These are phyloP conservation scores for Microcyclosporella mali DNA, from an alignment of 2,329 filamentous ascomycete species.

Conservation along the genomic window DNA sequence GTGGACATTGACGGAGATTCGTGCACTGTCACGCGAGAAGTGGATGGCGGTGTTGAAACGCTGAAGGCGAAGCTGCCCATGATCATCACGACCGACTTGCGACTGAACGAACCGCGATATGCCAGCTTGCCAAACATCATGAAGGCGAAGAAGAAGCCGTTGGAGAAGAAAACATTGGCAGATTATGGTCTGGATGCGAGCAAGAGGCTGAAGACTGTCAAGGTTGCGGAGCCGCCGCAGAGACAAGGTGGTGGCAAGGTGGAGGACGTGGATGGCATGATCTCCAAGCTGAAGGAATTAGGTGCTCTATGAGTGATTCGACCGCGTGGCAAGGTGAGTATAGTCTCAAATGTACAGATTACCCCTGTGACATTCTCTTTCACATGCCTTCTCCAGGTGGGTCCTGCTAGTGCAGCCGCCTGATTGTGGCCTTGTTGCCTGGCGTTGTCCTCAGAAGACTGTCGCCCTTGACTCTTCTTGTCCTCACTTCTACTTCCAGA, in stretches of 20 bases:
- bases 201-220: constrained; percentile 78
- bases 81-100: constrained; percentile 89
- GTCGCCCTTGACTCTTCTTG: too few species aligned
- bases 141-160: constrained; percentile 99
- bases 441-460: too few species aligned
- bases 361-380: too few species aligned
- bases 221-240: constrained; percentile 80
- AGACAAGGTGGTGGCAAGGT: constrained; percentile 95
- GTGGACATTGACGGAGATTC: constrained; percentile 67
- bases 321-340: too few species aligned
- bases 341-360: too few species aligned
- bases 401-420: too few species aligned
- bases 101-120: constrained; percentile 91
- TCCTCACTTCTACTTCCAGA: too few species aligned
- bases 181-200: constrained; percentile 74
- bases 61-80: constrained; percentile 78
- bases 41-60: constrained; percentile 92
- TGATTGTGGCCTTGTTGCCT: too few species aligned
- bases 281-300: constrained; percentile 90
- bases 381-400: too few species aligned
- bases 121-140: constrained; percentile 97
- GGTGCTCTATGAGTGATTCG: constrained; percentile 72
- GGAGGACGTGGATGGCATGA: constrained; percentile 91
- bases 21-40: constrained; percentile 79
- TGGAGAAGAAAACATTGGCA: constrained; percentile 82